Base-by-base conservation (phyloP, 2,329 filamentous ascomycete genomes). In the Myriosclerotinia duriaeana region DNA sequence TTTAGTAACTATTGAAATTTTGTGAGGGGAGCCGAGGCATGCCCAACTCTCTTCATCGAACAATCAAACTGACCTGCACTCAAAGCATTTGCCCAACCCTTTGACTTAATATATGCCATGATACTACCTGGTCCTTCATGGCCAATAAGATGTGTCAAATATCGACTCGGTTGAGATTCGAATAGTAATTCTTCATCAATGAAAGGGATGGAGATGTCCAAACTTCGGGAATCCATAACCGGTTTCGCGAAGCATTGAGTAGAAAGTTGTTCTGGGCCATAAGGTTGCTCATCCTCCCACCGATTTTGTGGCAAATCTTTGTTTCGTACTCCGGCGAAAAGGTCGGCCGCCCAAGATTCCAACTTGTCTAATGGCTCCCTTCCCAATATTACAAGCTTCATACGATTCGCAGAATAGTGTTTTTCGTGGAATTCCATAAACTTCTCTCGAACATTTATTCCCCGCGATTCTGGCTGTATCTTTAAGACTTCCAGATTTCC, bases 111-210 rank as follows among this genome's bases (percentile, higher is more conserved):
- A 74, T 90, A 88, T 14, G 89, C 85, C 71, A 92, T 80, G 69
- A 92, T 87, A 76, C 89, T 91, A 26, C 89, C 89, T 1, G 89
- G 89, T 1, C 89, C 89, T 76, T 92, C 89, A 71, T 92, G 89
- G 2, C 89, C 89, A 71, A 92, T 88, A 68, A 92, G 78, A 75
- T 92, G 89, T 72, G 86, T 87, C 69, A 91, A 83, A 74, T 91
- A 92, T 68, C 87, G 84, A 66, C 86, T 85, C 6, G 89, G 89
- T 67, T 90, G 87, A 11, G 85, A 85, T 72, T 89, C 86, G 73
- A 86, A 90, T 69, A 89, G 77, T 0, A 84, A 76, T 69, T 91
- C 88, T 75, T 91, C 88, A 69, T 91, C 88, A 61, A 87, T 81
- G 76, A 87, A 91, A 5, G 87, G 83, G 75, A 91, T 91, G 64